phyloP scores from a whole-genome alignment of 2,329 filamentous ascomycete species.

The Phialophora macrospora region DNA sequence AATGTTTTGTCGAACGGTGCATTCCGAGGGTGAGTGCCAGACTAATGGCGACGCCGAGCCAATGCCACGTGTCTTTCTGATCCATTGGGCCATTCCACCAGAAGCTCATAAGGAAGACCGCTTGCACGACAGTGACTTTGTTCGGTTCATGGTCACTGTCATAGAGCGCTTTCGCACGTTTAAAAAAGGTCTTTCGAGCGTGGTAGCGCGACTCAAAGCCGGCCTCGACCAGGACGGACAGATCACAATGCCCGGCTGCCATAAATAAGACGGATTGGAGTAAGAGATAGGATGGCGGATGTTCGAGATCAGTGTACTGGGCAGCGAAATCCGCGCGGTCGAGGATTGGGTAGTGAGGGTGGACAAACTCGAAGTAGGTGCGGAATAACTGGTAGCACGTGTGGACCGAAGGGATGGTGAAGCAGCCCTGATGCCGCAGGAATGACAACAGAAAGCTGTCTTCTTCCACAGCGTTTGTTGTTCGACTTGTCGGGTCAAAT shows the following conservation, averaged over 20 bases:
- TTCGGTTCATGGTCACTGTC: constrained; percentile 40
- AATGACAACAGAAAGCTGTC: constrained; percentile 35
- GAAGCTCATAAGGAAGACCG: constrained; percentile 37
- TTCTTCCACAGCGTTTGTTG: constrained; percentile 31
- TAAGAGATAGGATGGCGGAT: constrained; percentile 33
- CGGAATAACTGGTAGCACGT: constrained; percentile 36
- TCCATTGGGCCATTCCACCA: constrained; percentile 38
- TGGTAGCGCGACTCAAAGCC: constrained; percentile 34
- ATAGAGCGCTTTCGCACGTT: constrained; percentile 40
- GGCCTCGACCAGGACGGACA: constrained; percentile 24
- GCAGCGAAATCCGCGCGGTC: constrained; percentile 34
- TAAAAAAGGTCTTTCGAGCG: constrained; percentile 38
- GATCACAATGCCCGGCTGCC: constrained; percentile 33
- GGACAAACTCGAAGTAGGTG: constrained; percentile 38
- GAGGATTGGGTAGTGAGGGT: constrained; percentile 38
- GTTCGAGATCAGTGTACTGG: constrained; percentile 29
- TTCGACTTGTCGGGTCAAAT: constrained; percentile 32
- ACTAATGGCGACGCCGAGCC: constrained; percentile 41
- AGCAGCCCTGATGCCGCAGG: constrained; percentile 33
- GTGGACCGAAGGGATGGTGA: constrained; percentile 30
- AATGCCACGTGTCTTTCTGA: constrained; percentile 46
- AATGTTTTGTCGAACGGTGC: constrained; percentile 31
- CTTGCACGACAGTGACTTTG: constrained; percentile 35
- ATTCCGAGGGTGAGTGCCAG: constrained; percentile 33
- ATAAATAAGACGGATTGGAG: constrained; percentile 37